Evolutionary conservation across 768 basidiomycete species (phyloP), one percentile per base, ranked within the genome.

Genomic region (Boletus sp.): DNA sequence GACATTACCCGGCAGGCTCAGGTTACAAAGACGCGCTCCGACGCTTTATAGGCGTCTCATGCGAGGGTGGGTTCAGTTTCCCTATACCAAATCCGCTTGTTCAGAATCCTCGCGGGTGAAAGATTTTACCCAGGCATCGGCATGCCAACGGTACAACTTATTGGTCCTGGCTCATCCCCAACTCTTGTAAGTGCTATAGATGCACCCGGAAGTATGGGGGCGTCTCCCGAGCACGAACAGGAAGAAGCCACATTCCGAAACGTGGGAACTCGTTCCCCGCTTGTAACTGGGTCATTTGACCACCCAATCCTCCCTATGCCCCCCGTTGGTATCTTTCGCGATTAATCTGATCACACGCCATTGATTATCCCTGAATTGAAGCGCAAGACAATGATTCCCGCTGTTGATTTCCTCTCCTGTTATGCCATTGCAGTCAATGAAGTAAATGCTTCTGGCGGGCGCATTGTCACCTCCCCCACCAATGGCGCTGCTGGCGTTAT

Each of bases 341-440:
- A 30, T 58, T 17, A 8, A 35, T 32, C 5, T 44, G 8, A 62
- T 7, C 58, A 29, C 18, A 30, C 41, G 12, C 32, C 30, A 32
- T 37, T 61, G 3, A 64, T 55, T 24, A 11, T 46, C 33, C 30
- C 41, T 15, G 52, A 41, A 39, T 50, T 40, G 6, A 57, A 93
- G 90, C 82, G 89, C 58, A 89, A 83, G 71, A 91, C 91, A 9
- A 86, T 88, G 63, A 94, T 97, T 50, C 94, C 94, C 0, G 94
- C 92, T 1, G 85, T 98, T 73, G 94, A 98, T 67, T 95, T 94
- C 67, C 76, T 98, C 57, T 90, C 89, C 1, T 92, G 92, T 58
- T 98, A 97, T 71, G 95, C 94, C 3, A 95, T 94, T 52, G 92
- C 92, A 17, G 93, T 94, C 12, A 96, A 96, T 65, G 95, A 97